phyloP scores from a whole-genome alignment of 148 eudicot species.

The Vaccinium darrowii region DNA sequence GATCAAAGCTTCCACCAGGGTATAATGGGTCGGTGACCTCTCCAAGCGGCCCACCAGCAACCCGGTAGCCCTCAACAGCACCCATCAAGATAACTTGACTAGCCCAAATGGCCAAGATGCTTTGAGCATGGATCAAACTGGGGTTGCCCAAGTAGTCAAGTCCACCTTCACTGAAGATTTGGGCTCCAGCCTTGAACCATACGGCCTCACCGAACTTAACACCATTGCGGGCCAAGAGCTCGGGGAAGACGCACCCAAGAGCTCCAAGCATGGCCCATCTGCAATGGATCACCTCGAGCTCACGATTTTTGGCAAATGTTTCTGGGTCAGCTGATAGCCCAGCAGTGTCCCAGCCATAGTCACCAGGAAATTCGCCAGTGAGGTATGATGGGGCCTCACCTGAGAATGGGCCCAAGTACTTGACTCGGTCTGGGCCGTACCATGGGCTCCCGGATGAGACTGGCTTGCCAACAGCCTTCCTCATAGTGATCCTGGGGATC shows the following conservation, averaged over 20 bases:
- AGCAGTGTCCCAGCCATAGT: conserved; percentile 38
- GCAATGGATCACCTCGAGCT: conserved; percentile 32
- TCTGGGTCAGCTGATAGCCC: conserved; percentile 36
- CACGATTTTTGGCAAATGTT: conserved; percentile 33
- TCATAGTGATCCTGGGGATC: conserved; percentile 23
- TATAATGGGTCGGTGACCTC: conserved; percentile 39
- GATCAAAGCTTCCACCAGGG: conserved; percentile 40
- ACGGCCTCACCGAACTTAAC: conserved; percentile 47
- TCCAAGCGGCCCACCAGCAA: conserved; percentile 43
- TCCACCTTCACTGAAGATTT: conserved; percentile 38
- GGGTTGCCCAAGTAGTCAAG: conserved; percentile 42
- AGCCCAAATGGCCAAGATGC: conserved; percentile 42
- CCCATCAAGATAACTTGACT: conserved; percentile 41
- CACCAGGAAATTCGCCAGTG: conserved; percentile 36
- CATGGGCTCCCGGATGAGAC: conserved; percentile 30
- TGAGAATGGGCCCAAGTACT: conserved; percentile 34
- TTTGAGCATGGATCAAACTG: conserved; percentile 38
- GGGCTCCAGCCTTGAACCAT: conserved; percentile 46
- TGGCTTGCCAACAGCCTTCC: conserved; percentile 23
- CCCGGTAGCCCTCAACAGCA: conserved; percentile 39
- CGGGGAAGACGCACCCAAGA: conserved; percentile 43
- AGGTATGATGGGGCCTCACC: conserved; percentile 36
- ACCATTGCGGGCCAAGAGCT: conserved; percentile 39
- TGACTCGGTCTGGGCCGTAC: conserved; percentile 33
- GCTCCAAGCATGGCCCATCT: conserved; percentile 42